Conservation (phyloP, 177 flowering plant genomes). For the Vitis hybrid region DNA sequence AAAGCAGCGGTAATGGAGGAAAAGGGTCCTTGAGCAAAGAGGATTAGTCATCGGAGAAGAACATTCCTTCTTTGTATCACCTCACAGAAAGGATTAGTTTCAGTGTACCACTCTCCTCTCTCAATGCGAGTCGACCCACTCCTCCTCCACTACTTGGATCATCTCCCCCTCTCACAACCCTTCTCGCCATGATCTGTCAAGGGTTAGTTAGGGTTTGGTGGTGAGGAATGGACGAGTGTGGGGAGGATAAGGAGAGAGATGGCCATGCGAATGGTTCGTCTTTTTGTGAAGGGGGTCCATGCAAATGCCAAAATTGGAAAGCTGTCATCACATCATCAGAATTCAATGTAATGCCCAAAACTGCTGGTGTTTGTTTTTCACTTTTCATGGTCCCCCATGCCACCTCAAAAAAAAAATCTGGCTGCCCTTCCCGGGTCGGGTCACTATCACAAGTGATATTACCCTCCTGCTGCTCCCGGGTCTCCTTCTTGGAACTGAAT, state of each 20-base stretch:
- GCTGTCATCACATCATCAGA: conserved; percentile 21
- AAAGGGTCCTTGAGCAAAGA: too few relatives aligned
- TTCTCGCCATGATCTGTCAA: conserved; percentile 1
- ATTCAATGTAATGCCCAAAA: conserved; percentile 3
- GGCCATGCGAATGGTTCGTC: conserved; percentile 24
- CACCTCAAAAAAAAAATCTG: too few relatives aligned
- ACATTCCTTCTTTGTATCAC: too few relatives aligned
- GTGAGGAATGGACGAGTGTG: conserved; percentile 14
- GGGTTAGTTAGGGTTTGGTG: conserved; percentile 18
- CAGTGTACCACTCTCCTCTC: not conserved
- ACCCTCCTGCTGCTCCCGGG: too few relatives aligned
- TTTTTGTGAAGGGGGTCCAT: conserved; percentile 11
- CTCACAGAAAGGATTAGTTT: not conserved
- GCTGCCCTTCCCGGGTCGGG: too few relatives aligned
- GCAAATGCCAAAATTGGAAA: conserved; percentile 23
- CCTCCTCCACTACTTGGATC: not conserved
- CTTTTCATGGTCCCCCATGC: too few relatives aligned
- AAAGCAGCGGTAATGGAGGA: too few relatives aligned
- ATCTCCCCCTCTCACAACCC: conserved; percentile 2
- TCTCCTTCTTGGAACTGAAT: too few relatives aligned
- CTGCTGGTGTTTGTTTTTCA: not conserved
- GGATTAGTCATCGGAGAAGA: too few relatives aligned
- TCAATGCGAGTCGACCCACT: too few relatives aligned
- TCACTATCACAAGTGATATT: too few relatives aligned
- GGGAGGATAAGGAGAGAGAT: conserved; percentile 4